Percentiles rank a stretch among this genome's conserved stretches.
phyloP scores from a whole-genome alignment of 495 filamentous ascomycete genomes.

The Astrothelium macrocarpum region DNA sequence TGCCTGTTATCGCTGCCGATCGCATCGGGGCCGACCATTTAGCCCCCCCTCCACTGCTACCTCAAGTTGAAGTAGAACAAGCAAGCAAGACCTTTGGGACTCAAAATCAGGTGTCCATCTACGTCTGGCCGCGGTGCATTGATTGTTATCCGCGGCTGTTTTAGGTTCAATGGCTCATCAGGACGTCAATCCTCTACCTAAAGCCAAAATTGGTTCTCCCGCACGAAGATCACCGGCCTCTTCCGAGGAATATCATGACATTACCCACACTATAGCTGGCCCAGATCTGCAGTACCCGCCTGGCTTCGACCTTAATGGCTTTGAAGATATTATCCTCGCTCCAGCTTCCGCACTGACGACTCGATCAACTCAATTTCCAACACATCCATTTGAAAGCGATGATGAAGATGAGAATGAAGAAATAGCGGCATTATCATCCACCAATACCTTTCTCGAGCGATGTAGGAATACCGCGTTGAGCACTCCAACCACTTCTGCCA shows the following conservation, averaged over 20 bases:
- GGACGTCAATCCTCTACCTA: neutral
- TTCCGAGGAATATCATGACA: neutral
- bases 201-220: neutral
- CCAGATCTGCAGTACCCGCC: neutral
- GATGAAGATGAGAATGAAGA: neutral
- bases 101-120: neutral
- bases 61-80: neutral
- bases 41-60: neutral
- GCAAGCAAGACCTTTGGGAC: neutral
- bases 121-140: neutral
- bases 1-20: neutral
- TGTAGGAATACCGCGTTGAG: conserved; percentile 1
- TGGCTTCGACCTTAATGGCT: neutral
- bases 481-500: neutral
- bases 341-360: neutral
- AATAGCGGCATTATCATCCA: neutral
- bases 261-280: neutral
- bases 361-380: neutral
- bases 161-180: neutral
- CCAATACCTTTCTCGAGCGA: conserved; percentile 1
- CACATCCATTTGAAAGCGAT: neutral
- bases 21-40: neutral
- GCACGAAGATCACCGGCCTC: conserved; percentile 1
- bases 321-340: neutral
- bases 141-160: neutral